Percentiles rank a stretch among this genome's conserved stretches.
Conservation (phyloP, 768 basidiomycete species). For the Collybia sordida region DNA sequence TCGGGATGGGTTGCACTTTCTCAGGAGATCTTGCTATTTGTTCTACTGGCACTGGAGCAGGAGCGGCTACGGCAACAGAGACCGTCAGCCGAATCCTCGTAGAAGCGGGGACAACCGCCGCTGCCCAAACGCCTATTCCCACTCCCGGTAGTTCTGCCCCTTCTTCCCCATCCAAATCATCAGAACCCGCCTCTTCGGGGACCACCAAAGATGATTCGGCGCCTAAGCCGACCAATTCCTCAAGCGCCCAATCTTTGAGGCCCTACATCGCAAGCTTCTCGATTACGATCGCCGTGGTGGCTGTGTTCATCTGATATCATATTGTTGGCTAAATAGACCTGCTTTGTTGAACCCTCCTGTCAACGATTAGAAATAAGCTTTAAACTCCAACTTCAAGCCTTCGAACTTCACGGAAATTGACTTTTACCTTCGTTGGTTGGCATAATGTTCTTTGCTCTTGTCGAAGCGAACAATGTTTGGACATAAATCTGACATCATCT, state of each 20-base stretch:
- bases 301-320: neutral
- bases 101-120: conserved; percentile 14
- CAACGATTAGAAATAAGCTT: neutral
- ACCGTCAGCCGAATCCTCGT: conserved; percentile 11
- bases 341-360: too few species aligned
- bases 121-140: neutral
- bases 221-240: conserved; percentile 14
- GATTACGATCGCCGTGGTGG: conserved; percentile 8
- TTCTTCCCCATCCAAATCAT: conserved; percentile 4
- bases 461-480: too few species aligned
- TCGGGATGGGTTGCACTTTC: conserved; percentile 17
- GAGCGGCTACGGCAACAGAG: conserved; percentile 16
- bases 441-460: too few species aligned
- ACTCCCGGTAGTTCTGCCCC: conserved; percentile 5
- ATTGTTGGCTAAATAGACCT: too few species aligned
- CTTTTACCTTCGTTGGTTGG: too few species aligned
- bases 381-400: neutral
- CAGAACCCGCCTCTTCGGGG: conserved; percentile 12
- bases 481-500: too few species aligned
- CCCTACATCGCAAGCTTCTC: conserved; percentile 8
- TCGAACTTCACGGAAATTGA: too few species aligned
- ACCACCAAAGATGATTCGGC: conserved; percentile 8
- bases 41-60: conserved; percentile 13
- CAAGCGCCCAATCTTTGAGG: conserved; percentile 1
- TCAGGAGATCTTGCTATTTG: conserved; percentile 19